These are phyloP conservation scores for Farysia itapuensis DNA, from an alignment of 1,284 basidiomycete genomes.

Conservation along the genomic window DNA sequence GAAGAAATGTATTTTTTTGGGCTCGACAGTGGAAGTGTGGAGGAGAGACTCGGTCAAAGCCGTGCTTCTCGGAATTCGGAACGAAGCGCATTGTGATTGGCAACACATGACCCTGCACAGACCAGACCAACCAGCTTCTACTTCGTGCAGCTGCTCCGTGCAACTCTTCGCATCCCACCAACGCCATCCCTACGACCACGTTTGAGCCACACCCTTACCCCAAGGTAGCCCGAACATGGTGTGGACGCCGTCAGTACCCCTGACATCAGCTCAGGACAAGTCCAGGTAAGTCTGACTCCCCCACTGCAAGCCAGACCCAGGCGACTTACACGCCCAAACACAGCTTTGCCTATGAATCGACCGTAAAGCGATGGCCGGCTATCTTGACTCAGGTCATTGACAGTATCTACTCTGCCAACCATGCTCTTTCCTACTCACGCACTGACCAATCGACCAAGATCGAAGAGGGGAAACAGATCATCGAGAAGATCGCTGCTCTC, in stretches of 20 bases:
- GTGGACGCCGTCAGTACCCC: constrained; percentile 36
- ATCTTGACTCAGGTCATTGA: constrained; percentile 81
- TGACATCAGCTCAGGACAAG: constrained; percentile 37
- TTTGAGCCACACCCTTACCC: no score
- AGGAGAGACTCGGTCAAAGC: no score
- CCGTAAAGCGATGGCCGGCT: constrained; percentile 78
- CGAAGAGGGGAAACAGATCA: constrained; percentile 75
- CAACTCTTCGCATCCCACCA: no score
- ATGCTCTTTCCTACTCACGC: constrained; percentile 43
- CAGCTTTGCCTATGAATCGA: constrained; percentile 67
- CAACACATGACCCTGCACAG: constrained; percentile 1
- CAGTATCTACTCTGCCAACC: constrained; percentile 66
- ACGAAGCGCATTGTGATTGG: no score
- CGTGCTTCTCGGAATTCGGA: no score
- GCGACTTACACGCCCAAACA: not conserved
- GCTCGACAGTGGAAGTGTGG: no score
- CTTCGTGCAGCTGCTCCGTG: no score
- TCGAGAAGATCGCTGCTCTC: constrained; percentile 75
- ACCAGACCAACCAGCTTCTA: no score
- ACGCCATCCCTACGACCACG: no score
- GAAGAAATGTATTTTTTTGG: no score
- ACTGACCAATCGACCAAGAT: constrained; percentile 65
- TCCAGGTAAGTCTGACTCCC: constrained; percentile 12
- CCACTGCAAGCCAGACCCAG: not conserved
- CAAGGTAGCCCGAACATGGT: constrained; percentile 11